These are phyloP conservation scores for Pelargonium citronellum DNA, from an alignment of 441 rosid species.

Conservation along the genomic window DNA sequence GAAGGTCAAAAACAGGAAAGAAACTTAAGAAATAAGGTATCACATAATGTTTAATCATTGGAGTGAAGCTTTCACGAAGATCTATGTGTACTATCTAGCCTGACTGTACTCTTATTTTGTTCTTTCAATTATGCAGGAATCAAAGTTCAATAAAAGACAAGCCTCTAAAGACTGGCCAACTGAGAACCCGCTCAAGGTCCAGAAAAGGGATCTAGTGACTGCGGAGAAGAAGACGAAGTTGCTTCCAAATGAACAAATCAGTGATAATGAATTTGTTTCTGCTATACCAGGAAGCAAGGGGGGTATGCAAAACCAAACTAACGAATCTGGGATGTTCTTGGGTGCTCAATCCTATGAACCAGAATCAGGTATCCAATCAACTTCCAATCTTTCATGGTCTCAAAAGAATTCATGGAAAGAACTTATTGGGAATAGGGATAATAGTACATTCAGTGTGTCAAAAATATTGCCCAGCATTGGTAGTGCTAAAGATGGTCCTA, in stretches of 20 bases:
- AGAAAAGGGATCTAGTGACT: slow-evolving; percentile 3
- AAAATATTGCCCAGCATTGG: slow-evolving; percentile 1
- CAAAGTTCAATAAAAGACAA: slow-evolving; percentile 22
- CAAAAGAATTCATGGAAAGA: slow-evolving; percentile 7
- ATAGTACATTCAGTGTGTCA: not conserved
- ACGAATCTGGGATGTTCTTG: not conserved
- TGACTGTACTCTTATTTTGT: slow-evolving; percentile 19
- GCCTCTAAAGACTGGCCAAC: slow-evolving; percentile 16
- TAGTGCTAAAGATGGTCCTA: slow-evolving; percentile 20
- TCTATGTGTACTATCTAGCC: not conserved
- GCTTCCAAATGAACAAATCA: not conserved
- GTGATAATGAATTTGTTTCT: not conserved
- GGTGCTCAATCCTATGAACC: not conserved
- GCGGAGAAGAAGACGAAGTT: not conserved
- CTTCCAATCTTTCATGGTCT: slow-evolving; percentile 1
- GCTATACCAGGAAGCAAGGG: not conserved
- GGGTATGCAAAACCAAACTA: not conserved
- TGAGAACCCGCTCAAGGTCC: slow-evolving; percentile 5
- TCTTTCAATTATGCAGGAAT: slow-evolving; percentile 38
- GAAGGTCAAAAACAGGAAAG: slow-evolving; percentile 18
- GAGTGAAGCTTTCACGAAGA: not conserved
- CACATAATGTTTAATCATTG: not conserved
- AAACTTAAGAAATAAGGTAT: slow-evolving; percentile 39
- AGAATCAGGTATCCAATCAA: not conserved
- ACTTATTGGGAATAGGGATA: slow-evolving; percentile 8